Conservation (phyloP, 1,284 basidiomycete species). For the Sporisorium sorghi region DNA sequence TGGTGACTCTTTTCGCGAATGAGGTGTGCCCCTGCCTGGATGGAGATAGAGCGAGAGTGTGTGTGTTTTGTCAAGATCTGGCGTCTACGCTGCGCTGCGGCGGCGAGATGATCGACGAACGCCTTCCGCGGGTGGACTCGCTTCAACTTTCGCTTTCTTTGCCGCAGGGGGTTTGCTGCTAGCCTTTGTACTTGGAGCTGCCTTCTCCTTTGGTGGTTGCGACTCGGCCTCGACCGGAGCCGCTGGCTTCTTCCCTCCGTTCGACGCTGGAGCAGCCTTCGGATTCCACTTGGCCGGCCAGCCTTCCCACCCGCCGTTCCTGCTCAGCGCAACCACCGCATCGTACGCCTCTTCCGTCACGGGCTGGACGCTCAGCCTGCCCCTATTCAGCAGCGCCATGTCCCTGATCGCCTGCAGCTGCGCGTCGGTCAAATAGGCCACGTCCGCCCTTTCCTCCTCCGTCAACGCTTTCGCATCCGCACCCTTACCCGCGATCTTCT, state of each 20-base stretch:
- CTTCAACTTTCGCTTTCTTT: conserved; percentile 25
- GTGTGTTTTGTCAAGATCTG: too few species aligned
- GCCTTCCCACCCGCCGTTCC: conserved; percentile 75
- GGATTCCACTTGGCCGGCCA: conserved; percentile 63
- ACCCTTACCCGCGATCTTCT: conserved; percentile 77
- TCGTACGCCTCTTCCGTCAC: conserved; percentile 80
- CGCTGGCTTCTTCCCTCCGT: background rate
- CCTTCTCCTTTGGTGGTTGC: background rate
- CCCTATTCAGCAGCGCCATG: conserved; percentile 86
- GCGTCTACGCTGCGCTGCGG: conserved; percentile 12
- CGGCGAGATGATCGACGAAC: conserved; percentile 31
- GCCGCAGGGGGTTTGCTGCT: background rate
- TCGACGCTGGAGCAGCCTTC: conserved; percentile 3
- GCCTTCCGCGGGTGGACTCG: conserved; percentile 6
- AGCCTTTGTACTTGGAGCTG: conserved; percentile 1
- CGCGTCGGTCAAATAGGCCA: conserved; percentile 64
- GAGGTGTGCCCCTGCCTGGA: background rate
- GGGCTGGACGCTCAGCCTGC: conserved; percentile 84
- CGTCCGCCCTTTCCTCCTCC: conserved; percentile 75
- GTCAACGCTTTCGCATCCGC: conserved; percentile 73
- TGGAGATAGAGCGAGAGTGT: too few species aligned
- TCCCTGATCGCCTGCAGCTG: conserved; percentile 71
- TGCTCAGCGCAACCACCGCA: conserved; percentile 77
- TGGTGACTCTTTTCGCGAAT: background rate
- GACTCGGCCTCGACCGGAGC: background rate